Evolutionary conservation across 176 grass and related monocot genomes (phyloP).

Genomic region (Zea luxurians): DNA sequence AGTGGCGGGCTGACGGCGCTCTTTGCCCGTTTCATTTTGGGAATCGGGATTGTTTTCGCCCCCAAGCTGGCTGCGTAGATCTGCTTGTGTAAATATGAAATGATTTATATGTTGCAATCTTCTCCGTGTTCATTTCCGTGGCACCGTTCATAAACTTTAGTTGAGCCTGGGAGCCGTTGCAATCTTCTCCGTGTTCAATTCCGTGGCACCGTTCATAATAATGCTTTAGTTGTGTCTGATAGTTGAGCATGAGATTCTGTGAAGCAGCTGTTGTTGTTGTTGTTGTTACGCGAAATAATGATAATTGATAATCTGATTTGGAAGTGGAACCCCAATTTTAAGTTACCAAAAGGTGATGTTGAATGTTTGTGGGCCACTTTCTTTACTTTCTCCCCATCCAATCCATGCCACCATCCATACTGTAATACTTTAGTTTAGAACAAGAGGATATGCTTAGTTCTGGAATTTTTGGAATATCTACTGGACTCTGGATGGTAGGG

Average conservation of each 20-base stretch:
- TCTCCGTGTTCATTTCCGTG: not conserved
- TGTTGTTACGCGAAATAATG: not conserved
- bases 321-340: not conserved
- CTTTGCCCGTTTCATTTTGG: not conserved
- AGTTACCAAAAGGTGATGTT: not conserved
- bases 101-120: not conserved
- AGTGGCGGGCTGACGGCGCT: not conserved
- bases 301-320: not conserved
- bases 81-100: conserved; percentile 2
- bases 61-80: not conserved
- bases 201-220: too few species aligned
- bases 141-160: not conserved
- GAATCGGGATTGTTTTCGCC: not conserved
- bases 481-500: not conserved
- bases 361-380: not conserved
- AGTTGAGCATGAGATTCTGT: not conserved
- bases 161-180: not conserved
- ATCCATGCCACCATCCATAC: not conserved
- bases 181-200: not conserved
- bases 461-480: not conserved
- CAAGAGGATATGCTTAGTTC: not conserved
- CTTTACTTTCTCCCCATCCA: not conserved
- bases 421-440: not conserved
- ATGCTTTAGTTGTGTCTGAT: too few species aligned
- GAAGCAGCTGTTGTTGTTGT: too few species aligned